Conservation (phyloP, 495 filamentous ascomycete species). For the Aspergillus asperescens region DNA sequence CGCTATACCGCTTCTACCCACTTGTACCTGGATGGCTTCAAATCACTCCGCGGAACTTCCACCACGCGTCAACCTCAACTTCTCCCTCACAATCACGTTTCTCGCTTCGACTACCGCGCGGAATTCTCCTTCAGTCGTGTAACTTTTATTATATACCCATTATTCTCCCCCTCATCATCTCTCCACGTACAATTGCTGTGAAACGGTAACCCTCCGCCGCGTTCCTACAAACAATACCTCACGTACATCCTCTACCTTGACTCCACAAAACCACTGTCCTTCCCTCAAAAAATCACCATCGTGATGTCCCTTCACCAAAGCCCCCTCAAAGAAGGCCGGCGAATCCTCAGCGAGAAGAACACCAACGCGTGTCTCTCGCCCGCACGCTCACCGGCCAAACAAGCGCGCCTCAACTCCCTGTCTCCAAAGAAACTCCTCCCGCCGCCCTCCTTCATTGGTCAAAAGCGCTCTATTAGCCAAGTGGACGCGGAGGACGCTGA, state of each 20-base stretch:
- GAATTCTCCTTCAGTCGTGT: too few relatives aligned
- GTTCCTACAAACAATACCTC: not conserved
- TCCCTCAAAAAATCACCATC: not conserved
- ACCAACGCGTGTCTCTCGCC: slow-evolving; percentile 45
- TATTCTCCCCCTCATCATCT: not conserved
- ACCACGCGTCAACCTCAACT: slow-evolving; percentile 12
- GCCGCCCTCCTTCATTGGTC: slow-evolving; percentile 37
- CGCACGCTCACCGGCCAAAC: slow-evolving; percentile 34
- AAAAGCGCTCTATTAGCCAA: slow-evolving; percentile 42
- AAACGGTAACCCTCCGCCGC: not conserved
- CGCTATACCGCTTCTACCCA: slow-evolving; percentile 3
- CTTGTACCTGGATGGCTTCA: not conserved
- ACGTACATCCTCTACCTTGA: not conserved
- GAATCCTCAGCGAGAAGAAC: slow-evolving; percentile 42
- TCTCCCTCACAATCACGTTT: not conserved
- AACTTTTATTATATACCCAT: slow-evolving; percentile 3
- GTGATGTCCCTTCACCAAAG: slow-evolving; percentile 22
- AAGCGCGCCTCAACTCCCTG: slow-evolving; percentile 20
- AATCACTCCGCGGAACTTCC: not conserved
- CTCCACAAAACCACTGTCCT: not conserved
- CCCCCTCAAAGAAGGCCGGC: slow-evolving; percentile 41
- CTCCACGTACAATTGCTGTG: not conserved
- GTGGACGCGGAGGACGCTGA: slow-evolving; percentile 30
- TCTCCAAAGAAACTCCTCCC: slow-evolving; percentile 37
- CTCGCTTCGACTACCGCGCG: slow-evolving; percentile 1